These are phyloP conservation scores for Haplosporangium sp. DNA, from an alignment of 371 early-diverging fungal species.

Conservation along the genomic window DNA sequence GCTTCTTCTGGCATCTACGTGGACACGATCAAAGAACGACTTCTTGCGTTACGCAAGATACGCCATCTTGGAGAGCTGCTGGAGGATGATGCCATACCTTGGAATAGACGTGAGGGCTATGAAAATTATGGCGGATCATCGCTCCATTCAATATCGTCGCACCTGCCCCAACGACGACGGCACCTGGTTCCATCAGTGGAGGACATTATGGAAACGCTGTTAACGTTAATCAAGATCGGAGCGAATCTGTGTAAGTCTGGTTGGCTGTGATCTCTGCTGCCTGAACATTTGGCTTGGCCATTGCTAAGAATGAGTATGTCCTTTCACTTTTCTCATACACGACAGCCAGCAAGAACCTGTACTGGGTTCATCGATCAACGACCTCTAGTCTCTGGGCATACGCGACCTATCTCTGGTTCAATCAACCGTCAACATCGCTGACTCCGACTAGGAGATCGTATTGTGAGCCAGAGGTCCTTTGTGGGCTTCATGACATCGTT, in stretches of 20 bases:
- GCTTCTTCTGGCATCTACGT: not conserved
- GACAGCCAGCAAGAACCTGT: not conserved
- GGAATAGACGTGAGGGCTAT: not conserved
- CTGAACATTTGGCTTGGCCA: too few relatives aligned
- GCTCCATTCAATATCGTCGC: not conserved
- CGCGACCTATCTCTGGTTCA: conserved; percentile 5
- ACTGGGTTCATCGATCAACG: not conserved
- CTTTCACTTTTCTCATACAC: too few relatives aligned
- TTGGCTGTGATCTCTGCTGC: not conserved
- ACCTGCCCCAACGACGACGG: too few relatives aligned
- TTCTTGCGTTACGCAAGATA: not conserved
- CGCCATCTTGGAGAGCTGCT: not conserved
- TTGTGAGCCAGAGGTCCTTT: not conserved
- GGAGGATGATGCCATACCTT: conserved; percentile 2
- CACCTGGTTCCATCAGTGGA: too few relatives aligned
- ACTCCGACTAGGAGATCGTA: not conserved
- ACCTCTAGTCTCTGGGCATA: conserved; percentile 8
- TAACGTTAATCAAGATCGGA: not conserved
- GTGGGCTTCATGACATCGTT: not conserved
- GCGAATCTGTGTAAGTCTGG: conserved; percentile 1
- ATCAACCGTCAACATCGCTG: not conserved
- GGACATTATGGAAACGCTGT: not conserved
- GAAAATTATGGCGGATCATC: not conserved
- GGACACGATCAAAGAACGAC: not conserved
- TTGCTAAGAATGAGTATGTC: too few relatives aligned